Conservation (phyloP, 169 alveolate species). For the Eimeria falciformis region DNA sequence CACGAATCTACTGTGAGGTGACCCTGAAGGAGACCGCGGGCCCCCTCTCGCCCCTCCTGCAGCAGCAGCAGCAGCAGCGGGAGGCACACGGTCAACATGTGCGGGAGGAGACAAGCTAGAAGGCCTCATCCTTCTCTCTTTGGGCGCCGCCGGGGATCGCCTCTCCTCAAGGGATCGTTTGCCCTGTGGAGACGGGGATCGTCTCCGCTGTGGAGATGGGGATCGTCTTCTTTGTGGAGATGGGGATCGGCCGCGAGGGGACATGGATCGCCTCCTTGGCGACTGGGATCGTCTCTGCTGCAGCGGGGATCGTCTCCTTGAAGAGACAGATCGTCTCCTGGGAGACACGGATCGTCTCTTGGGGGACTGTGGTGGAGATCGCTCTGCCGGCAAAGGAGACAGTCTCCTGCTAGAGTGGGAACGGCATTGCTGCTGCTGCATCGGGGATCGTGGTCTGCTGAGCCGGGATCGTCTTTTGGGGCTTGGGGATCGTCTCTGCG, state of each 20-base stretch:
- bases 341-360: slow-evolving; percentile 2
- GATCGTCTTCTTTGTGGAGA: background rate
- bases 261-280: slow-evolving; percentile 3
- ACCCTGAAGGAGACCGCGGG: slow-evolving; percentile 23
- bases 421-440: background rate
- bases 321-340: background rate
- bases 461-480: slow-evolving; percentile 17
- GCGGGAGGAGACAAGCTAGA: background rate
- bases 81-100: background rate
- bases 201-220: slow-evolving; percentile 24
- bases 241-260: slow-evolving; percentile 13
- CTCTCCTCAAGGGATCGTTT: background rate
- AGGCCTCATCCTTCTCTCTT: slow-evolving; percentile 5
- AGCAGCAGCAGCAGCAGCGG: background rate
- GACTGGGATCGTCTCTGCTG: slow-evolving; percentile 31
- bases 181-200: background rate
- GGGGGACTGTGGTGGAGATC: background rate
- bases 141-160: slow-evolving; percentile 10
- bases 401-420: slow-evolving; percentile 19
- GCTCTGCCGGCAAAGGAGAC: background rate
- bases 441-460: slow-evolving; percentile 1
- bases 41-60: background rate
- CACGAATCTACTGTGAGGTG: background rate
- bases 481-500: slow-evolving; percentile 28
- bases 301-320: slow-evolving; percentile 27